Conservation (phyloP, 345 rosid species). For the Arabidopsis suecica region DNA sequence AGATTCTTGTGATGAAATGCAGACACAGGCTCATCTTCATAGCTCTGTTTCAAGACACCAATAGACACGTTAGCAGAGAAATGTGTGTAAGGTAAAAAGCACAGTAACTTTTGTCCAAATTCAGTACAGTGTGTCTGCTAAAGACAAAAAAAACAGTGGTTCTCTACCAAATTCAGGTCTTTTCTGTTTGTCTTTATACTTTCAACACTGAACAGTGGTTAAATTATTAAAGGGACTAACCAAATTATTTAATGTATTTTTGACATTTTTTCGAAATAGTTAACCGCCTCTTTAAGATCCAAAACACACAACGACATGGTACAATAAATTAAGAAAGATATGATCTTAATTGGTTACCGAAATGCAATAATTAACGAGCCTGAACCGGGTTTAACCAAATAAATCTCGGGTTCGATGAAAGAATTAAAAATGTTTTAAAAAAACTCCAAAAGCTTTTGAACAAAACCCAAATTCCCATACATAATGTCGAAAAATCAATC, state of each 20-base stretch:
- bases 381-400: constrained; percentile 38
- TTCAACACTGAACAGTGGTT: constrained; percentile 22
- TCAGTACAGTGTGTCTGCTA: constrained; percentile 23
- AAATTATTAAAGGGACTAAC: constrained; percentile 16
- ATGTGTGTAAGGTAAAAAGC: background rate
- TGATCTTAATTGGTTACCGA: background rate
- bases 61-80: constrained; percentile 27
- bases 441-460: background rate
- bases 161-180: constrained; percentile 42
- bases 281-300: constrained; percentile 10
- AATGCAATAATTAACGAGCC: constrained; percentile 19
- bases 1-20: constrained; percentile 60
- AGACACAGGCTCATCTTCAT: constrained; percentile 70
- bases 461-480: constrained; percentile 39
- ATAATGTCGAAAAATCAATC: constrained; percentile 24
- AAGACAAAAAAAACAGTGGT: constrained; percentile 38
- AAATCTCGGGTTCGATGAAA: constrained; percentile 25
- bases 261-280: background rate
- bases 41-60: constrained; percentile 63
- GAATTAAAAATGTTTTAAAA: background rate
- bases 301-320: constrained; percentile 27
- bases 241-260: background rate
- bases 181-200: constrained; percentile 37
- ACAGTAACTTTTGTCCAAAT: constrained; percentile 33
- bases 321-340: constrained; percentile 12